phyloP scores from a whole-genome alignment of 2,329 filamentous ascomycete species.

The Fusarium chlamydosporum region DNA sequence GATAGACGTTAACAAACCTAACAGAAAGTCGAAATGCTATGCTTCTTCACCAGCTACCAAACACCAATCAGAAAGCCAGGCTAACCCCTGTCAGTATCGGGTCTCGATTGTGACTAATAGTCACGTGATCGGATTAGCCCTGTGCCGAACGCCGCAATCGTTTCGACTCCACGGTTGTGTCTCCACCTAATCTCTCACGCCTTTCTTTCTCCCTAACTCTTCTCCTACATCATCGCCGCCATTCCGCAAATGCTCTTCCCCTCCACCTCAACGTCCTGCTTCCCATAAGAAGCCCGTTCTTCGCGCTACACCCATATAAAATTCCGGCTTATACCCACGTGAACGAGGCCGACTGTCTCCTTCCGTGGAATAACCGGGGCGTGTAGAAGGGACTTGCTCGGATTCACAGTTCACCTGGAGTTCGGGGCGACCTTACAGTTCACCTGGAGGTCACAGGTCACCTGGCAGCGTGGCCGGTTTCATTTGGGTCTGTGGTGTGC shows the following conservation, averaged over 20 bases:
- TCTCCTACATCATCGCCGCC: too few relatives aligned
- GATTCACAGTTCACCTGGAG: constrained; percentile 17
- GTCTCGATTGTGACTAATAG: too few relatives aligned
- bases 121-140: too few relatives aligned
- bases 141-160: too few relatives aligned
- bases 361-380: constrained; percentile 10
- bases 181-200: too few relatives aligned
- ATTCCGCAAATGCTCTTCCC: not conserved
- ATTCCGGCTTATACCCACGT: constrained; percentile 14
- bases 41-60: too few relatives aligned
- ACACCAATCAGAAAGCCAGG: too few relatives aligned
- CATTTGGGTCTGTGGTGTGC: not conserved
- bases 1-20: too few relatives aligned
- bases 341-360: not conserved
- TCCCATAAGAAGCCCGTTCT: not conserved
- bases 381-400: constrained; percentile 9
- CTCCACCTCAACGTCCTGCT: not conserved
- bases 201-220: too few relatives aligned
- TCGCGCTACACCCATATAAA: constrained; percentile 9
- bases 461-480: constrained; percentile 14
- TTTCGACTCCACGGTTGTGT: too few relatives aligned
- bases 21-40: too few relatives aligned
- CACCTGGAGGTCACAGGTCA: constrained; percentile 9
- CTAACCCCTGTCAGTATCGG: too few relatives aligned
- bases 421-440: constrained; percentile 3